phyloP scores from a whole-genome alignment of 2,329 filamentous ascomycete genomes.

The Aspergillus sp. region DNA sequence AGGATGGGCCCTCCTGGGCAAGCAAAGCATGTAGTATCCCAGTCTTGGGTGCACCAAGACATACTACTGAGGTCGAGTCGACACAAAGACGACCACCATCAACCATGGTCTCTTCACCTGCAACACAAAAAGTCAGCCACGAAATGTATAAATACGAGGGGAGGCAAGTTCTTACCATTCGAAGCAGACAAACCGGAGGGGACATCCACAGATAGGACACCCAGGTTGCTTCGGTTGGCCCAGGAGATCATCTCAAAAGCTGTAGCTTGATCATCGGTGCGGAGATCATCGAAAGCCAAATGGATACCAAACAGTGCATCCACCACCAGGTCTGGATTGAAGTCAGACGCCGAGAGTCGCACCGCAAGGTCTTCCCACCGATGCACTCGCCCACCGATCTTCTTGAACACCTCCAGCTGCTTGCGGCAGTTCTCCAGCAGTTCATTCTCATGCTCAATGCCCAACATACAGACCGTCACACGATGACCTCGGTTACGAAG shows the following conservation, averaged over 20 bases:
- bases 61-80: conserved; percentile 76
- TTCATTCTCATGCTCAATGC: conserved; percentile 77
- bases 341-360: conserved; percentile 52
- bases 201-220: conserved; percentile 82
- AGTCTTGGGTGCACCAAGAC: conserved; percentile 80
- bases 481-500: conserved; percentile 78
- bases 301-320: conserved; percentile 87
- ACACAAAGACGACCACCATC: conserved; percentile 80
- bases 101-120: conserved; percentile 53
- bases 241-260: conserved; percentile 90
- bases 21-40: conserved; percentile 77
- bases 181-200: conserved; percentile 84
- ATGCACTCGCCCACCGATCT: conserved; percentile 72
- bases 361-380: conserved; percentile 58
- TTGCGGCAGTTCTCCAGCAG: conserved; percentile 75
- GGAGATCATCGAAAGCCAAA: conserved; percentile 82
- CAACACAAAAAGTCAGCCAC: conserved; percentile 16
- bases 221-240: conserved; percentile 83
- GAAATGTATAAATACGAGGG: background rate
- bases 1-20: conserved; percentile 55
- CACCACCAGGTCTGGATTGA: conserved; percentile 74
- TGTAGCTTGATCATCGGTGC: conserved; percentile 75
- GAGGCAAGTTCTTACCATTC: conserved; percentile 56
- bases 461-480: conserved; percentile 78
- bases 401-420: conserved; percentile 80